Base-by-base conservation (phyloP, 352 stramenopile genomes). In the Phytophthora pisi region DNA sequence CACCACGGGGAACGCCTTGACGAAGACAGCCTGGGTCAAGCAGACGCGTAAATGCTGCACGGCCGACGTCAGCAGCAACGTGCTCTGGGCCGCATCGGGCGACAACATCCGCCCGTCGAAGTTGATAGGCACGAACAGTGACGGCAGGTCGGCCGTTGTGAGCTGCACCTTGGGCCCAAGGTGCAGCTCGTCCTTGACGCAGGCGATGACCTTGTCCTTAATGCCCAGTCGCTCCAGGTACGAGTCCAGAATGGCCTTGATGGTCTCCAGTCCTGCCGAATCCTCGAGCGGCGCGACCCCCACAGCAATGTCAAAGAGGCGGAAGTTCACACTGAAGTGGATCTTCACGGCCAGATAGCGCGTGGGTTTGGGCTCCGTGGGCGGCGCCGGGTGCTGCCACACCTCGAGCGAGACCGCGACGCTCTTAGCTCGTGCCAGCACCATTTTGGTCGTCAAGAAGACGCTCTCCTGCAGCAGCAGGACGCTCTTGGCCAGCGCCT, bases 321-420 rank as follows among this genome's bases (percentile, higher is more conserved):
- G 81, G 42, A 92, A 94, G 67, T 88, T 91, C 51, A 92, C 73
- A 50, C 84, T 93, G 43, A 92, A 94, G 60, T 94, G 84, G 15
- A 88, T 74, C 52, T 86, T 90, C 20, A 94, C 60, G 5, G 80
- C 82, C 28, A 94, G 65, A 57, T 89, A 89, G 63, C 88, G 81
- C 30, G 71, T 77, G 20, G 72, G 52, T 10, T 73, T 70, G n/a
- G 65, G 61, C 34, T 77, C 56, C 30, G 66, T 64, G 3, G 31
- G 31, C 8, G 64, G 50, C 7, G 68, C 64, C 13, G 82, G 80
- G n/a, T 88, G 61, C 40, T 74, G 70, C 86, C 84, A 94, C 20
- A 77, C 56, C 57, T 94, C 86, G 5, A 94, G 60, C 36, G 86
- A 92, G 28, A 94, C 82, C 0, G 73, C 74, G 36, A 91, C 85